Base-by-base conservation (phyloP, 2,329 filamentous ascomycete genomes). In the Neocucurbitaria cava region DNA sequence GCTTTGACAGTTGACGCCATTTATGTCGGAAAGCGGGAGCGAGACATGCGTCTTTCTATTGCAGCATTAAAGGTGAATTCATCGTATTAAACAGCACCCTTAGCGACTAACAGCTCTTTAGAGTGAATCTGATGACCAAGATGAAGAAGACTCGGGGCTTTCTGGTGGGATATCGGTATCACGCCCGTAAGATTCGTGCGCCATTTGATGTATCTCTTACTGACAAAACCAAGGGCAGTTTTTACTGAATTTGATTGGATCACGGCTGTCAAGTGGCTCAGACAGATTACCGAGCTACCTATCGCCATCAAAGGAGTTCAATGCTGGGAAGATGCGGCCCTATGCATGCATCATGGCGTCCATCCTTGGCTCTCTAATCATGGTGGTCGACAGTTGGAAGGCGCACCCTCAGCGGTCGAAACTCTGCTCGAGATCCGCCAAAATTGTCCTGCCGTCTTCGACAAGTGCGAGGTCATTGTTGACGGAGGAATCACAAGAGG, bases 401-500 rank as follows among this genome's bases (percentile, higher is more conserved):
- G 66, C 13, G 44, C 46, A 9, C 57, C 58, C 24, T 21, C 59
- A 41, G 38, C 23, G 5, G 23, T 56, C 11, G 18, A 39, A 3
- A 42, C 40, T 3, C 36, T 90, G 6, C 72, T 90, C 1, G 87
- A 90, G 73, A 77, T 89, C 56, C 85, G 85, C 56, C 81, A 81
- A 61, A 82, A 82, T 57, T 86, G 83, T 41, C 86, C 87, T 0
- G 77, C 83, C 48, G 78, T 89, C 0, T 85, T 89, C 45, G 80
- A 82, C 28, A 74, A 73, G 46, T 78, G 89, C 71, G 84, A 88
- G 62, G 81, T 89, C 0, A 84, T 83, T 45, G 76, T 89, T 13
- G 87, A 90, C 58, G 86, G 87, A 0, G 87, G 88, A 0, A 80
- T 90, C 23, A 79, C 81, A 20, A 76, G 87, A 21, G 87, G 87